phyloP scores from a whole-genome alignment of 164 flowering plant genomes.

The Dillenia suffruticosa region DNA sequence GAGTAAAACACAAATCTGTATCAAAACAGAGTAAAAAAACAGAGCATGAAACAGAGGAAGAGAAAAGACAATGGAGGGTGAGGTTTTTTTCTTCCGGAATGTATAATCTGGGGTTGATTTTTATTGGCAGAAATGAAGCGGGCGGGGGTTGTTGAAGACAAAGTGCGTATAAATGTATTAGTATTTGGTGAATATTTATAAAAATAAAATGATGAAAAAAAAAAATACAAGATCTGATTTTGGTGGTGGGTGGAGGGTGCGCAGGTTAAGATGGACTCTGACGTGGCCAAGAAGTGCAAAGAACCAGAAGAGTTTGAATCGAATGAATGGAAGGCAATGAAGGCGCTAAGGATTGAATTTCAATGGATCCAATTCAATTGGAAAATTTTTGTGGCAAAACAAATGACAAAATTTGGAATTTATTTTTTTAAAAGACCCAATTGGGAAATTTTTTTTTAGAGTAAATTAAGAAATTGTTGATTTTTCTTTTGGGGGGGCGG shows the following conservation, averaged over 20 bases:
- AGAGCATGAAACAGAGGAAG: background rate
- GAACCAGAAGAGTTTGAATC: background rate
- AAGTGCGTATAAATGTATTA: constrained; percentile 2
- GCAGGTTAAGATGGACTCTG: constrained; percentile 5
- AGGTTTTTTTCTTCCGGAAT: background rate
- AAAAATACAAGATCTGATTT: constrained; percentile 19
- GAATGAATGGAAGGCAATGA: constrained; percentile 40
- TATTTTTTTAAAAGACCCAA: background rate
- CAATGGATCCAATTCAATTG: constrained; percentile 41
- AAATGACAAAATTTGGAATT: background rate
- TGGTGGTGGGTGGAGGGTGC: constrained; percentile 14
- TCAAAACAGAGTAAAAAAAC: too few relatives aligned
- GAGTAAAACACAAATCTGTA: too few relatives aligned
- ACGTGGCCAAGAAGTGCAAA: constrained; percentile 10
- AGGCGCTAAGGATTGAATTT: constrained; percentile 35
- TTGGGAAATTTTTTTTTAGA: background rate
- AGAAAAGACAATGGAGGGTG: background rate
- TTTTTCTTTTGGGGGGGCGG: background rate
- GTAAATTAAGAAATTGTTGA: background rate
- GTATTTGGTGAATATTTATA: background rate
- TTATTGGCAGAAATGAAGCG: constrained; percentile 3
- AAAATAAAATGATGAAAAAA: background rate
- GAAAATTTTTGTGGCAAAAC: too few relatives aligned
- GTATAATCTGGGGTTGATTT: background rate
- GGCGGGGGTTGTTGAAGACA: constrained; percentile 22